phyloP scores from a whole-genome alignment of 2,329 filamentous ascomycete species.

The Pseudogymnoascus sp. region DNA sequence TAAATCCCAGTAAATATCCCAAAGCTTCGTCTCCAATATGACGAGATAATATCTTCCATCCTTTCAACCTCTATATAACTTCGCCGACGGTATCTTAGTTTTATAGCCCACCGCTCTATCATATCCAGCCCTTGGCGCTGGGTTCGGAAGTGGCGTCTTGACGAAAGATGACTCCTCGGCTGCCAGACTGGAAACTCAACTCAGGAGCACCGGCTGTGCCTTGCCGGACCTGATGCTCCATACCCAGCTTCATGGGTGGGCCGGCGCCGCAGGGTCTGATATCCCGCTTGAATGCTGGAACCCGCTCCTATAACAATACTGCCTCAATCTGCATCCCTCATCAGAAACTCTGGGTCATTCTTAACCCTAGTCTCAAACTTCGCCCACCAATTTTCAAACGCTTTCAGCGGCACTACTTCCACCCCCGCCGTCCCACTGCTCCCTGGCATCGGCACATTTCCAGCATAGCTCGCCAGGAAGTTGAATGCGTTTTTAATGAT shows the following conservation, averaged over 20 bases:
- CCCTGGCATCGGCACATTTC: constrained; percentile 56
- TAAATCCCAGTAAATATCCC: background rate
- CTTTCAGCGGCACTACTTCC: constrained; percentile 87
- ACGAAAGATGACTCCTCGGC: background rate
- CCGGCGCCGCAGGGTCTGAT: background rate
- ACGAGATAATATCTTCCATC: background rate
- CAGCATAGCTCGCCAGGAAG: constrained; percentile 81
- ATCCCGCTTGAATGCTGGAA: background rate
- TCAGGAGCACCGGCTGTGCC: background rate
- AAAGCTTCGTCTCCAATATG: background rate
- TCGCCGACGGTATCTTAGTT: background rate
- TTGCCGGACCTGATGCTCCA: background rate
- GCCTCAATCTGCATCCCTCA: constrained; percentile 50
- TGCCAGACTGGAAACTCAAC: background rate
- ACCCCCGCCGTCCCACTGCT: constrained; percentile 50
- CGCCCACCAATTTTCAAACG: constrained; percentile 95
- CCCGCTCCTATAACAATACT: background rate
- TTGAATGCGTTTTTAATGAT: constrained; percentile 98
- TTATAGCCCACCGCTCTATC: background rate
- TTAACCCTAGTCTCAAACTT: constrained; percentile 89
- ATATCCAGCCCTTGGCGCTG: background rate
- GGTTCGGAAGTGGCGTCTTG: background rate
- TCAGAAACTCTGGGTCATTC: constrained; percentile 79
- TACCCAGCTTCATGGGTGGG: background rate
- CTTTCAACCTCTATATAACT: background rate